Percentiles rank a stretch among this genome's conserved stretches.
Evolutionary conservation across 352 stramenopile species (phyloP).

Genomic region (Phytophthora foliorum): DNA sequence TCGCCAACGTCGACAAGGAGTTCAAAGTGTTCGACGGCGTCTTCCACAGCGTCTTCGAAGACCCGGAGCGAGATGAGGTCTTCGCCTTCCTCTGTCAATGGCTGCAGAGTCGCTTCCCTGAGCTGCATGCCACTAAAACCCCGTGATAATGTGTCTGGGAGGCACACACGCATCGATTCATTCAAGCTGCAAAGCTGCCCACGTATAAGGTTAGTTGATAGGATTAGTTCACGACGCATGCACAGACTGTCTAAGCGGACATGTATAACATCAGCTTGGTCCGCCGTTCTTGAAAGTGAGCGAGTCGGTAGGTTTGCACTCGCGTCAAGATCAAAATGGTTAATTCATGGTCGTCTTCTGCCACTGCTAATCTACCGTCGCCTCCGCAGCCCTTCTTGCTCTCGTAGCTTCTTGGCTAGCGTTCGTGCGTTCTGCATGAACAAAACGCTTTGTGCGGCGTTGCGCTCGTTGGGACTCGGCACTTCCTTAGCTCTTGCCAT

Average conservation of each 20-base stretch:
- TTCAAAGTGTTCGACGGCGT: slow-evolving; percentile 60
- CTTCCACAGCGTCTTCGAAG: slow-evolving; percentile 63
- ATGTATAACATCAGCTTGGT: too few relatives aligned
- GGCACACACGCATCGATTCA: not conserved
- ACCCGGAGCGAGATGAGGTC: slow-evolving; percentile 48
- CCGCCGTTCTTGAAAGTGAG: slow-evolving; percentile 2
- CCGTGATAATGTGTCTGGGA: not conserved
- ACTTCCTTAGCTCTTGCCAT: slow-evolving; percentile 7
- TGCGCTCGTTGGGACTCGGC: not conserved
- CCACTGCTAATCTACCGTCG: slow-evolving; percentile 6
- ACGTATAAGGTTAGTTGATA: slow-evolving; percentile 22
- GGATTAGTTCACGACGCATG: slow-evolving; percentile 15
- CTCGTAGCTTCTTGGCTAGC: slow-evolving; percentile 15
- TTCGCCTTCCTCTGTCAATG: slow-evolving; percentile 26
- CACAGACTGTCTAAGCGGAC: too few relatives aligned
- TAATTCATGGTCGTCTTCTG: too few relatives aligned
- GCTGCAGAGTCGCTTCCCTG: slow-evolving; percentile 24
- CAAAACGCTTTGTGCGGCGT: slow-evolving; percentile 1
- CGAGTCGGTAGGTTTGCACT: too few relatives aligned
- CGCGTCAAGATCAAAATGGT: not conserved
- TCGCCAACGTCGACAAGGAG: slow-evolving; percentile 56
- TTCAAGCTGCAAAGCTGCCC: slow-evolving; percentile 7
- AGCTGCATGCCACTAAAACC: slow-evolving; percentile 9
- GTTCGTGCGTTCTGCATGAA: slow-evolving; percentile 22
- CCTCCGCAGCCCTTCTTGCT: slow-evolving; percentile 18